These are phyloP conservation scores for Aspergillus pseudoviridinutans DNA, from an alignment of 2,329 filamentous ascomycete genomes.

Conservation along the genomic window DNA sequence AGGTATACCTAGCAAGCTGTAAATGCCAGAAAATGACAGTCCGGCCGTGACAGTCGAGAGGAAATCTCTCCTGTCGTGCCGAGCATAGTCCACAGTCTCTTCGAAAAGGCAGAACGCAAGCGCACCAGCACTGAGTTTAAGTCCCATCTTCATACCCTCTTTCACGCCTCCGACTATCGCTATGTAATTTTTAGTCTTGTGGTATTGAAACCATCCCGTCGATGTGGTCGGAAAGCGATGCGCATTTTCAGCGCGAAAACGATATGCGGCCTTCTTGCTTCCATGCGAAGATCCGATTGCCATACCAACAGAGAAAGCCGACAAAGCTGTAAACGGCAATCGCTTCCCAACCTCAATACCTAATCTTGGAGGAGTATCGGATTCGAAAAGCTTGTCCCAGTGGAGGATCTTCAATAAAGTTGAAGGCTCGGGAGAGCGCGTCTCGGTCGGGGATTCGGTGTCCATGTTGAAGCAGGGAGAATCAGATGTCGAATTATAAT, in stretches of 20 bases:
- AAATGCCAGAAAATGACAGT: constrained; percentile 76
- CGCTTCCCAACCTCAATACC: constrained; percentile 64
- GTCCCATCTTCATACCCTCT: constrained; percentile 73
- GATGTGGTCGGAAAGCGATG: constrained; percentile 82
- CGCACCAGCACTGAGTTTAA: constrained; percentile 67
- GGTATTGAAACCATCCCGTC: constrained; percentile 95
- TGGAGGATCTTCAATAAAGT: constrained; percentile 27
- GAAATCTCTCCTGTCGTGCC: constrained; percentile 62
- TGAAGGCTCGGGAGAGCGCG: constrained; percentile 6
- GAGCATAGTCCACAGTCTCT: constrained; percentile 71
- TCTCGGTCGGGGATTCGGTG: constrained; percentile 1
- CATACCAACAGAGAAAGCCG: constrained; percentile 66
- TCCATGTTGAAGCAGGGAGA: constrained; percentile 13
- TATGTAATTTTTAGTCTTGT: constrained; percentile 96
- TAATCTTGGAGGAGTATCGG: constrained; percentile 42
- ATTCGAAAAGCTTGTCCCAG: constrained; percentile 37
- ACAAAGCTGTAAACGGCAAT: constrained; percentile 59
- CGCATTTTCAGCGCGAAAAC: constrained; percentile 92
- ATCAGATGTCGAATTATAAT: not conserved
- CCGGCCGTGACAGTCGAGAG: constrained; percentile 78
- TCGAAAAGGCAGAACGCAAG: constrained; percentile 76
- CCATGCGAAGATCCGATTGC: constrained; percentile 69
- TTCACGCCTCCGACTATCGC: constrained; percentile 71
- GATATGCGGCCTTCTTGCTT: constrained; percentile 68
- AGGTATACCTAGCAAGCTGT: constrained; percentile 72